Base-by-base conservation (phyloP, 1,139 yeast genomes). In the Protomyces arabidopsidicola region DNA sequence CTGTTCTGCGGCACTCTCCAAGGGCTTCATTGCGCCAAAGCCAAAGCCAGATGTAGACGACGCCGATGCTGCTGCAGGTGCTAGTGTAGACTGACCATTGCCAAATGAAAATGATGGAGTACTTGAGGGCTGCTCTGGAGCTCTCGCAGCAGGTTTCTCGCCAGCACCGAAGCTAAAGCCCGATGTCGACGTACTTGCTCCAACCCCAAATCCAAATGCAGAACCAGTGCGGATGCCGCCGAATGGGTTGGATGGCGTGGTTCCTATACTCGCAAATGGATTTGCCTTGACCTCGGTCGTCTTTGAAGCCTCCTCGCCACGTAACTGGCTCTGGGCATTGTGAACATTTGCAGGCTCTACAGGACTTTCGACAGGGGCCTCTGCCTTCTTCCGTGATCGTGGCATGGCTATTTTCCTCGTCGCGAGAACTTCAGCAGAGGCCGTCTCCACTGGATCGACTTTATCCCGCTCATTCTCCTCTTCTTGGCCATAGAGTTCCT, bases 391-490 rank as follows among this genome's bases (percentile, higher is more conserved):
- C 27, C 66, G 45, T 16, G 66, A 60, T 53, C 56, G 55, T n/a
- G 66, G 66, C 20, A 34, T 22, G 14, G 66, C 66, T 14, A 64
- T 64, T 65, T 64, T 65, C 48, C 67, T 50, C 35, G 63, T 51
- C 10, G 66, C 65, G 18, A 65, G 61, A 16, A 64, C 63, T 27
- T 64, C 67, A 20, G 62, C 65, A 10, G 65, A 52, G 6, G 67
- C 67, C 16, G 53, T 54, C 36, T 45, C 63, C 14, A 58, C 62
- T n/a, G 60, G 55, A 39, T 65, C 67, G 35, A 58, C 53, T 6
- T 55, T 55, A 45, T 59, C 59, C 31, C 65, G 53, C 20, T 62
- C 64, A 42, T 63, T 64, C 34, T 60, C 61, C 52, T 65, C 66
- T 10, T 63, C 63, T 9, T 58, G 58, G 20, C 39, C 35, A 3